These are phyloP conservation scores for Leucaena leucocephala DNA, from an alignment of 306 rosid species.

Conservation along the genomic window DNA sequence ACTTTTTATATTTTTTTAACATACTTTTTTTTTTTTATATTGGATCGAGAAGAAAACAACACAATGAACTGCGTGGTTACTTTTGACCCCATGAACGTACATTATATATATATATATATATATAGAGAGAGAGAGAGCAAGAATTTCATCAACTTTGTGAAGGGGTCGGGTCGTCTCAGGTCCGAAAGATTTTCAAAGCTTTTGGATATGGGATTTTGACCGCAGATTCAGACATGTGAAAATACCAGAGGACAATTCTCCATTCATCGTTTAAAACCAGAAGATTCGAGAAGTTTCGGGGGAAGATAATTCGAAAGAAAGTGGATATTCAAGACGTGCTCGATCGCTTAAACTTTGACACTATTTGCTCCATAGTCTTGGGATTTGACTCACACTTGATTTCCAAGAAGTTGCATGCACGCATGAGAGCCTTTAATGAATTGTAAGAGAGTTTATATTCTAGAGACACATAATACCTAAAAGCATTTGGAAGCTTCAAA, in stretches of 20 bases:
- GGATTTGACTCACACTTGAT: constrained; percentile 15
- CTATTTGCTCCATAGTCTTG: neutral
- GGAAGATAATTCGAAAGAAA: neutral
- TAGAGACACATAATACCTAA: constrained; percentile 30
- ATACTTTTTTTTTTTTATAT: no score
- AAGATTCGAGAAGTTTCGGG: neutral
- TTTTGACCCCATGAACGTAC: constrained; percentile 45
- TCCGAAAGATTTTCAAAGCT: constrained; percentile 27
- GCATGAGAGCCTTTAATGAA: neutral
- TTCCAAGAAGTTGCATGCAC: constrained; percentile 20
- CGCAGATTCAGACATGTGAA: constrained; percentile 24
- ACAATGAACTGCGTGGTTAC: constrained; percentile 19
- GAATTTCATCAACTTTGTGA: constrained; percentile 29
- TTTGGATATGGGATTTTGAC: neutral
- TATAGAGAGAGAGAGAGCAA: no score
- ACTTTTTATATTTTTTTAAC: no score
- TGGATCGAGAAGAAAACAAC: no score
- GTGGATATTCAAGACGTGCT: neutral
- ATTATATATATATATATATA: constrained; percentile 12
- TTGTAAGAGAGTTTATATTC: neutral
- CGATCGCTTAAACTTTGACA: neutral
- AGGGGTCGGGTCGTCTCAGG: neutral
- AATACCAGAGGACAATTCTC: neutral
- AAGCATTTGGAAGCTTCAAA: constrained; percentile 38
- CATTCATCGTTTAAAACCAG: constrained; percentile 3